phyloP scores from a whole-genome alignment of 345 rosid genomes.

The Heritiera littoralis region DNA sequence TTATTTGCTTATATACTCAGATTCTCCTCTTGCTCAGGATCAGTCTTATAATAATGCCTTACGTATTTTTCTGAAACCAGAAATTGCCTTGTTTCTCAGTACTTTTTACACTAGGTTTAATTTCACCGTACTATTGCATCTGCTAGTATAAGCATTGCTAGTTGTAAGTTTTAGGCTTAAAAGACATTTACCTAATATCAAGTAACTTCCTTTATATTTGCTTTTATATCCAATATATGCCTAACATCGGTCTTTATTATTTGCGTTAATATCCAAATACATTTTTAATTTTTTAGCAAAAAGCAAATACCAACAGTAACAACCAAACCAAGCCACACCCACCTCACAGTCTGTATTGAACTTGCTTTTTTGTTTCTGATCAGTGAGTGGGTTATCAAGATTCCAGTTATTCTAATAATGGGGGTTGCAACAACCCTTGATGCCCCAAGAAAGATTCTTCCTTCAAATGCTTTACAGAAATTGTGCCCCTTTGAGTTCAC shows the following conservation, averaged over 20 bases:
- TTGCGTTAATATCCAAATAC: not conserved
- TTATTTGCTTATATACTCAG: not conserved
- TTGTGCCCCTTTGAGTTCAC: slow-evolving; percentile 67
- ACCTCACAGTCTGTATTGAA: slow-evolving; percentile 4
- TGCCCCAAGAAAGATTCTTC: slow-evolving; percentile 60
- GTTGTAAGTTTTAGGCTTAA: not conserved
- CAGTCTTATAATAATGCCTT: not conserved
- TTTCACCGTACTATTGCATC: not conserved
- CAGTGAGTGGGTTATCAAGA: slow-evolving; percentile 87
- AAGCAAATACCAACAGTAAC: not conserved
- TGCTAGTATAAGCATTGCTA: slow-evolving; percentile 5
- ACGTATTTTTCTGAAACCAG: not conserved
- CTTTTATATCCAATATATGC: not conserved
- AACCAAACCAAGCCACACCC: not conserved
- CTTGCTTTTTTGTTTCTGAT: slow-evolving; percentile 20
- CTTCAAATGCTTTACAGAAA: slow-evolving; percentile 60
- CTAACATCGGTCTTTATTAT: not conserved
- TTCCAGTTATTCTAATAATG: slow-evolving; percentile 76
- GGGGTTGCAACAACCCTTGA: slow-evolving; percentile 90
- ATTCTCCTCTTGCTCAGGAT: not conserved
- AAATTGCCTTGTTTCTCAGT: not conserved
- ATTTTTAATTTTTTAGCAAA: not conserved
- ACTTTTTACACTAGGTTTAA: slow-evolving; percentile 1
- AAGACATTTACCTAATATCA: not conserved
- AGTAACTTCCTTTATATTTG: not conserved